Conservation (phyloP, 148 eudicot genomes). For the Amaranthus palmeri region DNA sequence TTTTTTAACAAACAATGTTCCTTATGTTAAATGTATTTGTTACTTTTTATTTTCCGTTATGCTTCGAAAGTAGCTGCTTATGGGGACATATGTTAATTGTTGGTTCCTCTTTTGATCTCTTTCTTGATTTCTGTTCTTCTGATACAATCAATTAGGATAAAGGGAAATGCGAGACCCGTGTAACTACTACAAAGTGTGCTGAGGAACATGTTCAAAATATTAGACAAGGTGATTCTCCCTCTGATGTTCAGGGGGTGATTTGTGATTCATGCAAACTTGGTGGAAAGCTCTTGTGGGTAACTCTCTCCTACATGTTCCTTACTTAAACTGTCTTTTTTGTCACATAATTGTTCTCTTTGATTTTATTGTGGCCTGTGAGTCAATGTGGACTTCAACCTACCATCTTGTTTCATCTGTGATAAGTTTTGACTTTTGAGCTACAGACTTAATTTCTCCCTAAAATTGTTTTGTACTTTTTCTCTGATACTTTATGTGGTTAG, state of each 20-base stretch:
- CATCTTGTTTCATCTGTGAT: neutral
- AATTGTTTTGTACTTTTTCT: neutral
- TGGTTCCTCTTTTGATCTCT: neutral
- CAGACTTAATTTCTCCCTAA: neutral
- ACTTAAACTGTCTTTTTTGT: neutral
- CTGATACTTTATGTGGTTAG: neutral
- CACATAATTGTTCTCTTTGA: neutral
- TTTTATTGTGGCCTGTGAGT: neutral
- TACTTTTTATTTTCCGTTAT: neutral
- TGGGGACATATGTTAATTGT: neutral
- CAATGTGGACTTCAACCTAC: neutral
- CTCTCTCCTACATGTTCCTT: constrained; percentile 12
- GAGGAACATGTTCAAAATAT: constrained; percentile 13
- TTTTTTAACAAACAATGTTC: neutral
- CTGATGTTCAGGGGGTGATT: constrained; percentile 18
- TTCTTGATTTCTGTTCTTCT: constrained; percentile 12
- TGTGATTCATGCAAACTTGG: constrained; percentile 37
- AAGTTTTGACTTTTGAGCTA: no score
- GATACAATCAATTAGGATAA: constrained; percentile 36
- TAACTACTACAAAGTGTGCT: constrained; percentile 6
- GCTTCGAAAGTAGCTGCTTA: neutral
- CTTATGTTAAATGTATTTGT: neutral
- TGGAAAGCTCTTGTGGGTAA: constrained; percentile 56
- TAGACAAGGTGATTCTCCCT: constrained; percentile 12
- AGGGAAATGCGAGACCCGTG: constrained; percentile 25